phyloP scores from a whole-genome alignment of 306 rosid genomes.

The Cercis canadensis region DNA sequence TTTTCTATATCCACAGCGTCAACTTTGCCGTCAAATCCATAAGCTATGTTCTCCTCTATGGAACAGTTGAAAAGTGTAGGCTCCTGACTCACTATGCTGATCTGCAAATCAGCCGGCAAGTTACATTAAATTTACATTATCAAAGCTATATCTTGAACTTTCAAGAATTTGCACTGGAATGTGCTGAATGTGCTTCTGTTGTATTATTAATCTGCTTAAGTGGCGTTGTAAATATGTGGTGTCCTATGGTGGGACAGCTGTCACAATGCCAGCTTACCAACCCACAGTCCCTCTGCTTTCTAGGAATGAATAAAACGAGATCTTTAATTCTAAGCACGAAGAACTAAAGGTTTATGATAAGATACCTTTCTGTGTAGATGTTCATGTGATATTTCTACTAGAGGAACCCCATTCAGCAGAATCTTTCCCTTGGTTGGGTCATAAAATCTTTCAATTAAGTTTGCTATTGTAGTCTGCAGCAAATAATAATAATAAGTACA shows the following conservation, averaged over 20 bases:
- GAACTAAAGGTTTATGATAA: not conserved
- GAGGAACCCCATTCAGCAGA: slow-evolving; percentile 71
- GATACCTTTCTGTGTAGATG: slow-evolving; percentile 81
- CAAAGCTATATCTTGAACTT: too few species aligned
- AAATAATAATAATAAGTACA: too few species aligned
- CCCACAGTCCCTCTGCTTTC: too few species aligned
- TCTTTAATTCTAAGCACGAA: not conserved
- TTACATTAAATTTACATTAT: too few species aligned
- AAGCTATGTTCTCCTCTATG: slow-evolving; percentile 83
- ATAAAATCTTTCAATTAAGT: slow-evolving; percentile 87
- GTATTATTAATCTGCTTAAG: too few species aligned
- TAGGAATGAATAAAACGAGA: too few species aligned
- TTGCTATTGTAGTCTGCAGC: slow-evolving; percentile 88
- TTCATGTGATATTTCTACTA: slow-evolving; percentile 76
- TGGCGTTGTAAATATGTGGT: too few species aligned
- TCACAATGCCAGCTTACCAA: too few species aligned
- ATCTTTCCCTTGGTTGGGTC: slow-evolving; percentile 81
- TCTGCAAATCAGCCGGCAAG: slow-evolving; percentile 59
- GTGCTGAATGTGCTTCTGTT: too few species aligned
- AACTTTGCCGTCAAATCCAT: slow-evolving; percentile 73
- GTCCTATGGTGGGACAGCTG: too few species aligned
- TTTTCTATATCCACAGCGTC: slow-evolving; percentile 54
- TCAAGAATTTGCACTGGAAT: too few species aligned
- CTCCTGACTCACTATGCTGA: slow-evolving; percentile 86
- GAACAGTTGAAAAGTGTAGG: slow-evolving; percentile 82